Evolutionary conservation across 1,284 basidiomycete species (phyloP), one percentile per base, ranked within the genome.

Genomic region (Irpex lacteus): DNA sequence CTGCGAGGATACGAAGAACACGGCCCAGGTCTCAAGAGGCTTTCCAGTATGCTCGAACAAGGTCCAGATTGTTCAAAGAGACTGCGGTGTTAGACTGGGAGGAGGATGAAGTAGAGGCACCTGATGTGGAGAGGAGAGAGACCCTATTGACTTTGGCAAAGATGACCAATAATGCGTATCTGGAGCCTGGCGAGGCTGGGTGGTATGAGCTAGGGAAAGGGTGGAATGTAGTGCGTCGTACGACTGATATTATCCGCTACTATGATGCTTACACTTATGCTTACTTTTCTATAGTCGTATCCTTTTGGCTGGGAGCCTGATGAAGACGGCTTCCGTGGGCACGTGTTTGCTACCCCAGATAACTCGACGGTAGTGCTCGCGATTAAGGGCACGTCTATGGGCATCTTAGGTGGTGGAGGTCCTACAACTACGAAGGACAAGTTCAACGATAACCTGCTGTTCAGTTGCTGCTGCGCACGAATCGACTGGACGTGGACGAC

Each of bases 381-480:
- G 11, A 90, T 98, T 80, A 99, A 99, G 77, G 97, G 97, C 36
- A 98, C 96, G 0, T 95, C 94, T 7, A 86, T 94, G 0, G 87
- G 71, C 40, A 73, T 93, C 13, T 83, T 96, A 53, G 92, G 94
- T 5, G 86, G 89, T 5, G 92, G 92, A 0, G 95, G 94, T 0
- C 90, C 94, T 21, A 98, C 97, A 11, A 83, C 85, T 1, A 88
- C 87, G 77, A 96, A 96, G 72, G 96, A 98, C 81, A 98, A 94
- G 78, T 75, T 92, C 56, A 98, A 98, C 76, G 96, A 98, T 77
- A 98, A 98, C 70, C 76, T 99, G 15, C 80, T 98, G 62, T 99
- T 98, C 78, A 91, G 95, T 54, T 99, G 97, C 78, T 99, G 97
- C 78, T 99, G 97, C 75, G 97, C 97, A 0, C 82, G 88, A 34